A percentile compares a stretch with the other conserved stretches of the same genome.
Conservation (phyloP, 257 asterid species). For the Rauvolfia tetraphylla region DNA sequence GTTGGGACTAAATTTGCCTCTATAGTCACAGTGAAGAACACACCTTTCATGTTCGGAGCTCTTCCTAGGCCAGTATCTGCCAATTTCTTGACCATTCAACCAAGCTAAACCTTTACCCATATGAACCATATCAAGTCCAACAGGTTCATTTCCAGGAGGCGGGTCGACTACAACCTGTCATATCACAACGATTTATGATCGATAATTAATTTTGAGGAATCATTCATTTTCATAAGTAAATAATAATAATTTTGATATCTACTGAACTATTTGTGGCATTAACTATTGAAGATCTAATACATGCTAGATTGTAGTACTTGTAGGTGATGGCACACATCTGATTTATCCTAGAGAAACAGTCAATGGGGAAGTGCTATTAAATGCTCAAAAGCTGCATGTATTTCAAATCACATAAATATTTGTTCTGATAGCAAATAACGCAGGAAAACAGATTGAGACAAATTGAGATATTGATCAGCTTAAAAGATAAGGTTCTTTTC, state of each 20-base stretch:
- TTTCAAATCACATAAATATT: neutral
- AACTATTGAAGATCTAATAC: neutral
- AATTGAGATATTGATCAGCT: neutral
- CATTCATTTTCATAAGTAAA: neutral
- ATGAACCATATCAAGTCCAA: constrained; percentile 82
- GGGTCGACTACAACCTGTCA: constrained; percentile 67
- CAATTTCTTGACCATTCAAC: constrained; percentile 90
- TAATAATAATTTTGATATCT: neutral
- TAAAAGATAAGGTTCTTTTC: neutral
- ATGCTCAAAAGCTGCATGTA: neutral
- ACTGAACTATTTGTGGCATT: neutral
- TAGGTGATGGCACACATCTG: neutral
- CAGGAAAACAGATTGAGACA: neutral
- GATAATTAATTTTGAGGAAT: neutral
- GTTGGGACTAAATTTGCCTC: constrained; percentile 80
- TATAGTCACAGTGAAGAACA: constrained; percentile 63
- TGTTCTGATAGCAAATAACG: neutral
- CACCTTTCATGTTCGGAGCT: constrained; percentile 64
- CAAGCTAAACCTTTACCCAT: constrained; percentile 96
- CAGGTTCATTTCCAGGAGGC: constrained; percentile 79
- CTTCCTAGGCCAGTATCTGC: constrained; percentile 83
- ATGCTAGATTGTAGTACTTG: neutral
- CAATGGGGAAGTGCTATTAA: neutral
- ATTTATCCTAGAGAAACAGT: neutral
- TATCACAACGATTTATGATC: neutral